Evolutionary conservation across 2,329 filamentous ascomycete genomes (phyloP).

Genomic region (Colletotrichum endophyticum): DNA sequence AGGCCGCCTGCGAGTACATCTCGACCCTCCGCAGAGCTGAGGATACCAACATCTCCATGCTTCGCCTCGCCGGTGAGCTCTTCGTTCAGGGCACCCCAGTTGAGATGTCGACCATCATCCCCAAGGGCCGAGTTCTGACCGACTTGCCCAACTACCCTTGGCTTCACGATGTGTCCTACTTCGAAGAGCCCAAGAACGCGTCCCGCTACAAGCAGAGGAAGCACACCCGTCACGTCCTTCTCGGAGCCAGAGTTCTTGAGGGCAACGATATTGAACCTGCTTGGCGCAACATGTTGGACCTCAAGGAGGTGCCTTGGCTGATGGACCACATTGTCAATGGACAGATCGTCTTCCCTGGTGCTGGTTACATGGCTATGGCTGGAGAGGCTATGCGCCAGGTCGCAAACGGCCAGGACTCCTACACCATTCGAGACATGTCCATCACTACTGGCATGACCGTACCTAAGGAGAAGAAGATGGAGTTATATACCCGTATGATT

Average conservation of each 20-base stretch:
- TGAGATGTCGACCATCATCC: slow-evolving; percentile 33
- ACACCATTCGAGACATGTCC: slow-evolving; percentile 33
- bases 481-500: slow-evolving; percentile 36
- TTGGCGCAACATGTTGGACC: slow-evolving; percentile 9
- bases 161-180: background rate
- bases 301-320: slow-evolving; percentile 10
- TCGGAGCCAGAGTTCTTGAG: slow-evolving; percentile 2
- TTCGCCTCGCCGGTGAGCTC: slow-evolving; percentile 48
- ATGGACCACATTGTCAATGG: slow-evolving; percentile 12
- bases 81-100: slow-evolving; percentile 48
- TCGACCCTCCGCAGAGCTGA: slow-evolving; percentile 55
- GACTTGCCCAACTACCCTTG: slow-evolving; percentile 8
- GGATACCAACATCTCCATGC: slow-evolving; percentile 47
- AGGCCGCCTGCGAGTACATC: slow-evolving; percentile 35
- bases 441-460: slow-evolving; percentile 33
- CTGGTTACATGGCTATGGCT: slow-evolving; percentile 5
- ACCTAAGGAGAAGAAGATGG: slow-evolving; percentile 27
- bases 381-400: slow-evolving; percentile 7
- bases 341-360: slow-evolving; percentile 2
- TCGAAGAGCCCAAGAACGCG: background rate
- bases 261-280: slow-evolving; percentile 5
- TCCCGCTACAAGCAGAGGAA: background rate
- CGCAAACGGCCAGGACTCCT: slow-evolving; percentile 17
- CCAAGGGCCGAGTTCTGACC: background rate
- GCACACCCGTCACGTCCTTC: background rate